Percentiles rank a stretch among this genome's conserved stretches.
Conservation (phyloP, 2,329 filamentous ascomycete genomes). For the Dothistroma pini region DNA sequence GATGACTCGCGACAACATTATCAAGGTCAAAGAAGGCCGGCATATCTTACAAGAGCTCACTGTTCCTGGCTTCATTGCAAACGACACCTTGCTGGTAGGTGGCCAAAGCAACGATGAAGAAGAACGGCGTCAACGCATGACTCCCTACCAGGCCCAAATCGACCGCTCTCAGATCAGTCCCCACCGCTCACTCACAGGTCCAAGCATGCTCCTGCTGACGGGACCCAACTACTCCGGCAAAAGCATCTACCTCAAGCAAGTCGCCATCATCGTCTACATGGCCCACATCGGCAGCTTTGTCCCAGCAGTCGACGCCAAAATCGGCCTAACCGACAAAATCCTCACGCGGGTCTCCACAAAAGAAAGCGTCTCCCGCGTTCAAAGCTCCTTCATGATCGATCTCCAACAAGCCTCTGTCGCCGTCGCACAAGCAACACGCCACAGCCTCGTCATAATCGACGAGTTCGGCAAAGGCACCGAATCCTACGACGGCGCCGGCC, state of each 20-base stretch:
- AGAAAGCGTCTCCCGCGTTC: slow-evolving; percentile 61
- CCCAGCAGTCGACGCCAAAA: slow-evolving; percentile 68
- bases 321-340: slow-evolving; percentile 91
- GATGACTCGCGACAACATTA: slow-evolving; percentile 65
- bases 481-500: slow-evolving; percentile 60
- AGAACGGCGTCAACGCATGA: neutral
- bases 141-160: neutral
- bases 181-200: slow-evolving; percentile 29
- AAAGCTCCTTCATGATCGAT: slow-evolving; percentile 74
- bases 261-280: slow-evolving; percentile 85
- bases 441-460: slow-evolving; percentile 83
- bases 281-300: slow-evolving; percentile 92
- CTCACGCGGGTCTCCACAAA: slow-evolving; percentile 78
- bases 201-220: slow-evolving; percentile 76
- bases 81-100: slow-evolving; percentile 68
- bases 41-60: slow-evolving; percentile 85
- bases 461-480: slow-evolving; percentile 78
- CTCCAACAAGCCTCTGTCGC: slow-evolving; percentile 80
- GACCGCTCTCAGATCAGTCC: slow-evolving; percentile 6
- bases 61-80: slow-evolving; percentile 76
- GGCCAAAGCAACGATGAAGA: slow-evolving; percentile 43
- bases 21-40: slow-evolving; percentile 73
- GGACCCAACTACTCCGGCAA: slow-evolving; percentile 97
- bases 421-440: slow-evolving; percentile 67
- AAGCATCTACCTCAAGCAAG: slow-evolving; percentile 91